Base-by-base conservation (phyloP, 2,329 filamentous ascomycete genomes). In the Botrytis fabae region DNA sequence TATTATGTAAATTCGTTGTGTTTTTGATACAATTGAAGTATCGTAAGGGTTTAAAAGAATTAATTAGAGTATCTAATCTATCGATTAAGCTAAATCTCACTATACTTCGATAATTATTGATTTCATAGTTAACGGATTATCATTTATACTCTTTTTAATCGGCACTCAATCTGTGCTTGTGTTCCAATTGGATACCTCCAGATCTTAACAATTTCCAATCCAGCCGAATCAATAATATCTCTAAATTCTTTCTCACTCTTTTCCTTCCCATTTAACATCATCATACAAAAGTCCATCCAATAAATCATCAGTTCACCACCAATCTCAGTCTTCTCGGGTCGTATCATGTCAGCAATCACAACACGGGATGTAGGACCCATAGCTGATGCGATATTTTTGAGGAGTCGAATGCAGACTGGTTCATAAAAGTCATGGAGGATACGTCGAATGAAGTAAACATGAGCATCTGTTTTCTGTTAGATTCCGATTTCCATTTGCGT, bases 371-470 rank as follows among this genome's bases (percentile, higher is more conserved):
- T 20, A 10, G 42, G 25, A 5, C 69, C 59, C 69, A 63, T 70
- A 7, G 69, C 69, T 4, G 57, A 70, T 40, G 18, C 44, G 42
- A 40, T 62, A 22, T 51, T 63, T 22, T 70, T 70, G 28, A 54
- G 35, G 0, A 70, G 22, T 25, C 38, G 20, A 7, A 70, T 5
- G 20, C 42, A 38, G 22, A 70, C 28, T 46, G 28, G 42, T 9
- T 70, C 69, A 10, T 35, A 38, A 22, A 70, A 70, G 3, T 70
- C 28, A 1, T 70, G 69, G 42, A 70, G 69, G 38, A 70, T 40
- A 2, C 57, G 40, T 38, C 57, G 69, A 8, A 62, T 70, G 6
- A 59, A 70, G 68, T 70, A 70, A 12, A 70, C 20, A 35, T 70
- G 54, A 8, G 68, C 54, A 38, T 61, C 68, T 61, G 4, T 51